Evolutionary conservation across 2,329 filamentous ascomycete species (phyloP).

Genomic region (Didymella arachidicola): DNA sequence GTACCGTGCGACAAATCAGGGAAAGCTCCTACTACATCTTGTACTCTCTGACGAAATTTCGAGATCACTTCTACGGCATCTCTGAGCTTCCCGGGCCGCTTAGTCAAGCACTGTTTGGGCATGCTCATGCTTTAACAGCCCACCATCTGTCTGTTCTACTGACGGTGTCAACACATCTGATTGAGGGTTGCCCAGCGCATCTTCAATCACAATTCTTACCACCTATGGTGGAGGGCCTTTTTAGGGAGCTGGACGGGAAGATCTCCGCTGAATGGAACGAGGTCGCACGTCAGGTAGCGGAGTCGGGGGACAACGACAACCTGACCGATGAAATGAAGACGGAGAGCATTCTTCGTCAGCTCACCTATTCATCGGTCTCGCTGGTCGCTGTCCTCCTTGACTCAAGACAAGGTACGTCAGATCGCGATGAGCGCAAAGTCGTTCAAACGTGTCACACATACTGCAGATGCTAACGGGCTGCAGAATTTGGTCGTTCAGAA

Average conservation of each 20-base stretch:
- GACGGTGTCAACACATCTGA: slow-evolving; percentile 84
- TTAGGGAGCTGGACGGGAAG: slow-evolving; percentile 85
- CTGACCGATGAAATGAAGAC: slow-evolving; percentile 97
- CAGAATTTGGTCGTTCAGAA: slow-evolving; percentile 44
- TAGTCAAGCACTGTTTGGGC: slow-evolving; percentile 81
- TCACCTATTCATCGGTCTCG: slow-evolving; percentile 90
- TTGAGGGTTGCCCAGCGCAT: slow-evolving; percentile 88
- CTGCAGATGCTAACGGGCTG: background rate
- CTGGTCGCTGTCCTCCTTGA: slow-evolving; percentile 91
- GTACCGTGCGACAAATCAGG: slow-evolving; percentile 85
- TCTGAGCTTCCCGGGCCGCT: slow-evolving; percentile 81
- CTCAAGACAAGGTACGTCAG: slow-evolving; percentile 56
- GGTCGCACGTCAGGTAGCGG: slow-evolving; percentile 64
- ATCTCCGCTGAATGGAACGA: slow-evolving; percentile 86
- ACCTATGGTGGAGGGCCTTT: slow-evolving; percentile 80
- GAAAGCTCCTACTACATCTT: slow-evolving; percentile 95
- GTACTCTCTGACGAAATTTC: slow-evolving; percentile 88
- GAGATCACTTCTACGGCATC: slow-evolving; percentile 90
- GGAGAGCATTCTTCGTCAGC: slow-evolving; percentile 90
- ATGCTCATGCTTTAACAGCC: slow-evolving; percentile 82
- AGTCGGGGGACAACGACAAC: slow-evolving; percentile 74
- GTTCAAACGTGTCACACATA: too few relatives aligned
- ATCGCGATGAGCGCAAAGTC: background rate
- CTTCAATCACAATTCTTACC: slow-evolving; percentile 82
- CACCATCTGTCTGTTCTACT: slow-evolving; percentile 95